Base-by-base conservation (phyloP, 495 filamentous ascomycete genomes). In the Chaetomidium leptoderma region DNA sequence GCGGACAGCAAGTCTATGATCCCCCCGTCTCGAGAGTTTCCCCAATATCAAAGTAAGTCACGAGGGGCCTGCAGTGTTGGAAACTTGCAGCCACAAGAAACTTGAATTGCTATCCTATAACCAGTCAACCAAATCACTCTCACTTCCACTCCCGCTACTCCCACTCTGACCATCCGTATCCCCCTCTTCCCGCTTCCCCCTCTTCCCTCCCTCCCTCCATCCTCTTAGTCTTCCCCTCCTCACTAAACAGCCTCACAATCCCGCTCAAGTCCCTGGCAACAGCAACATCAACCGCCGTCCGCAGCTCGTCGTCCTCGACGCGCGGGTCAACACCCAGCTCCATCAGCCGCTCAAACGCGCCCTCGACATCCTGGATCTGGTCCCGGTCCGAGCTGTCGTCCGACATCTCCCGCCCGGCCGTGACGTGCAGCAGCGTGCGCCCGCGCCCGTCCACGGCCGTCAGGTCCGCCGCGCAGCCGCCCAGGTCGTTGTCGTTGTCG, bases 201-300 rank as follows among this genome's bases (percentile, higher is more conserved):
- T 39, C 13, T 6, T 39, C 23, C 35, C 40, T 24, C 43, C 10
- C 24, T 13, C n/a, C 37, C 40, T 44, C 30, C 52, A 4, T 8
- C 30, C 17, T 50, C 47, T 21, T 6, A 2, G 9, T 50, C 47
- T 23, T 48, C 32, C 53, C 43, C 32, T 56, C 53, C 43, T 56
- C 53, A 21, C 29, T 39, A 47, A 47, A 56, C 32, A 56, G 30
- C 33, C 7, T 7, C 14, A 56, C 53, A 11, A 47, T 27, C 14
- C 21, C 32, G 8, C 6, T 1, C 42, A 46, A 21, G 2, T 11
- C 4, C 43, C 6, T 47, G 13, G 53, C 53, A 7, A 56, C 53
- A 17, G 53, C 43, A 6, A 47, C 43, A 21, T 56, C 53, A 29
- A 56, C 29, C 42, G 53, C 42, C 23, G 53, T 56, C 42, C 53